Conservation (phyloP, 495 filamentous ascomycete species). For the Aspergillus kassunensis region DNA sequence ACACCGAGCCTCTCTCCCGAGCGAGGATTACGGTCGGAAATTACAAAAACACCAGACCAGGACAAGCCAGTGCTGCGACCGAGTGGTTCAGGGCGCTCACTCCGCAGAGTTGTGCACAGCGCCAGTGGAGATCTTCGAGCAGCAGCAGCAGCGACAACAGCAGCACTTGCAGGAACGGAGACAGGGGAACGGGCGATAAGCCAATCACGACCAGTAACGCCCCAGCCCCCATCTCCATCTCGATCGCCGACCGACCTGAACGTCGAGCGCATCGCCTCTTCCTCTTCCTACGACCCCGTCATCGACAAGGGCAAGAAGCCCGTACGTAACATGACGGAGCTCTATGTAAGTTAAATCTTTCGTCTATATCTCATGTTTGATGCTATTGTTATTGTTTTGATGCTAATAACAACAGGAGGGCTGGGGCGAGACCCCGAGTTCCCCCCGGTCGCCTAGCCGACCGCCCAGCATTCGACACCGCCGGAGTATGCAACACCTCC, state of each 20-base stretch:
- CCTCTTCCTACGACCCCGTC: slow-evolving; percentile 66
- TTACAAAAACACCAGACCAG: slow-evolving; percentile 31
- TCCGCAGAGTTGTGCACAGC: slow-evolving; percentile 69
- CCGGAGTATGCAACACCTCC: slow-evolving; percentile 90
- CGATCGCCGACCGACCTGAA: slow-evolving; percentile 28
- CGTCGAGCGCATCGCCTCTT: slow-evolving; percentile 49
- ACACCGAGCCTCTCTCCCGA: not conserved
- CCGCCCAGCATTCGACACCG: slow-evolving; percentile 93
- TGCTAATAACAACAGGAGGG: slow-evolving; percentile 62
- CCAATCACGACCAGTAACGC: slow-evolving; percentile 11
- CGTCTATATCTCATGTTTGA: not conserved
- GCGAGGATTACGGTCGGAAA: slow-evolving; percentile 6
- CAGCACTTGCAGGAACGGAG: slow-evolving; percentile 44
- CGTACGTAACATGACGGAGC: slow-evolving; percentile 81
- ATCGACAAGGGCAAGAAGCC: slow-evolving; percentile 84
- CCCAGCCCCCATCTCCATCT: slow-evolving; percentile 19
- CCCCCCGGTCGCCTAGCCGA: slow-evolving; percentile 88
- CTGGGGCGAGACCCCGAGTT: slow-evolving; percentile 87
- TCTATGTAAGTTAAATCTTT: slow-evolving; percentile 79
- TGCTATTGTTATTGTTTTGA: slow-evolving; percentile 14
- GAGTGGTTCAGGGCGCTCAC: slow-evolving; percentile 46
- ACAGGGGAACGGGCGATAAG: slow-evolving; percentile 24
- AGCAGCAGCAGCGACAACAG: not conserved
- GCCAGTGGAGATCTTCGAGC: slow-evolving; percentile 77
- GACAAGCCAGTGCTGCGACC: slow-evolving; percentile 34